Evolutionary conservation across 2,329 filamentous ascomycete species (phyloP), one percentile per base, ranked within the genome.

Genomic region (Fusarium illudens): DNA sequence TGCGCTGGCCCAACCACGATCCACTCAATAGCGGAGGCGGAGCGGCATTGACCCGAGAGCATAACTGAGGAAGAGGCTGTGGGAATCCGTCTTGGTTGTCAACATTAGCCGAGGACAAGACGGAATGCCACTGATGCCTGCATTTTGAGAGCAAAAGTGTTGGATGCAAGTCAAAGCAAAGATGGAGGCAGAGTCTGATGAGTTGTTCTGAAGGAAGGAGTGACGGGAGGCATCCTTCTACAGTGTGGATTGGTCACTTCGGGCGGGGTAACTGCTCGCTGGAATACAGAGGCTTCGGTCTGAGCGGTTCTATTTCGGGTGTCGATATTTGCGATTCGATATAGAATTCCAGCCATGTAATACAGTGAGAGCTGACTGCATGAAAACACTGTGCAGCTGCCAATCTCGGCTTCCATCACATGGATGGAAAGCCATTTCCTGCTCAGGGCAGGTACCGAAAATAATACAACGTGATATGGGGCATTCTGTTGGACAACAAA

Each of bases 31-130:
- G n/a, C 30, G 27, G 39, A 17, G 39, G 15, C 32, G 25, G 17
- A 19, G 22, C 51, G 22, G 7, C 25, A 22, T 33, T 27, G 11
- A 32, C 51, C 32, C 37, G 51, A 22, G 19, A 20, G 42, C 58
- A 60, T 48, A 13, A 44, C 22, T 20, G 5, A 60, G 57, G 49
- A 48, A 46, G 37, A 39, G 49, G 37, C 37, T 46, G 52, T 55
- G 29, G 10, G 51, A 42, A 12, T 20, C 51, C 27, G 19, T 36
- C 36, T 54, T 34, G 10, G 36, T 32, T 22, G 25, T 32, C 33
- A 44, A 55, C 12, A 44, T 25, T 55, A 42, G 15, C 52, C 52
- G 36, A 44, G 36, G 19, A 12, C 19, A 33, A 53, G 22, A 17
- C 22, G 50, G 25, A 39, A 25, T 52, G 49, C 32, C 30, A 20